Base-by-base conservation (phyloP, 257 asterid species). In the Lithospermum erythrorhizon region DNA sequence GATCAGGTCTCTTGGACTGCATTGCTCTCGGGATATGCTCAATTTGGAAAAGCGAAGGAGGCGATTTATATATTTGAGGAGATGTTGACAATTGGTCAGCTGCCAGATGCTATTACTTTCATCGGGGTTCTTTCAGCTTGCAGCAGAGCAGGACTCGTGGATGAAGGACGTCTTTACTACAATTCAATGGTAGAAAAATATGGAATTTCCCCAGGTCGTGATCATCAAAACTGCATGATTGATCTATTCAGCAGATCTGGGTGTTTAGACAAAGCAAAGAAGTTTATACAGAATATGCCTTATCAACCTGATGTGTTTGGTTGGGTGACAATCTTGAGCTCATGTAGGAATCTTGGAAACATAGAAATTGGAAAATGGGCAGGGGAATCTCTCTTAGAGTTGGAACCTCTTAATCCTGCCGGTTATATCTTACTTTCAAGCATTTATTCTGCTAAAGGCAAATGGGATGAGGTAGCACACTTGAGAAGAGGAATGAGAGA, bases 1-100 rank as follows among this genome's bases (percentile, higher is more conserved):
- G 96, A 93, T 61, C 85, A 83, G 75, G 89, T 93, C 45, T 76
- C 97, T 58, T 89, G 95, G 95, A 93, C 97, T 48, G 94, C 97
- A 6, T 66, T 93, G 51, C 82, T 87, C 70, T 79, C 91, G 5
- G 90, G 96, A 25, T 93, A 89, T 68, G 78, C 99, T 10, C 94
- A 89, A 70, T 93, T 86, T 61, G 97, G 96, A 29, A 88, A 81
- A 70, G 95, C 85, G 59, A 65, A 72, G 6, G 96, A 84, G 75
- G 80, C 96, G 30, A 80, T 93, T 21, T 41, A 53, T 66, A 69
- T 93, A 20, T 93, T 86, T 65, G 94, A 84, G 78, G 71, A 82
- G 37, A 89, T 93, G 95, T 62, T 93, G 81, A 63, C 73, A 60
- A 47, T 64, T 59, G 87, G 88, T 65, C 77, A 74, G 70, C 71